Evolutionary conservation across 2,329 filamentous ascomycete genomes (phyloP), one percentile per base, ranked within the genome.

Genomic region (Cytospora mali): DNA sequence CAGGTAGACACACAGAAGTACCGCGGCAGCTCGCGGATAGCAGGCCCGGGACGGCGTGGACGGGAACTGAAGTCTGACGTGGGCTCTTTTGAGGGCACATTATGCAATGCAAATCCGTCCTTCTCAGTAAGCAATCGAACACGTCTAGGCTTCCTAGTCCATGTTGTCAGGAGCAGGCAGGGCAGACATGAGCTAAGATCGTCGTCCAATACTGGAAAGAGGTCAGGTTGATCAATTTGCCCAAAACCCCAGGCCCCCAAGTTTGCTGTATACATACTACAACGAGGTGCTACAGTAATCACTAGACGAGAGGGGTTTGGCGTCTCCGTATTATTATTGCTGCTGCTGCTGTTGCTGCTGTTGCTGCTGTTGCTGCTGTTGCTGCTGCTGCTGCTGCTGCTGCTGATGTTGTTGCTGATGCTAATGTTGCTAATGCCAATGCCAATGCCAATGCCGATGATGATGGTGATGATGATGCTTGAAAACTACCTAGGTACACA

Each of bases 141-240:
- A 33, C 6, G 9, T 33, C 6, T 13, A 33, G 31, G 14, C 31
- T 33, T 13, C 31, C 14, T n/a, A n/a, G n/a, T 7, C 35, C 35
- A 39, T 39, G 35, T 39, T 48, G 51, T 58, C 55, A 29, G 16
- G 23, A 14, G 25, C n/a, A 31, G 53, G 28, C 25, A 27, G 23
- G 10, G 25, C n/a, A 31, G 53, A 42, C 25, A 27, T 18, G 46
- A 35, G 21, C 55, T 29, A 58, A 50, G 35, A 11, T 53, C 13
- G 29, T 59, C 29, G 49, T 31, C 57, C 27, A 27, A 53, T 28
- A 50, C 46, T 13, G 29, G 57, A 46, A n/a, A 59, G 11, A n/a
- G 53, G 11, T 23, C 23, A 25, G n/a, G 31, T 46, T 33, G 14
- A 52, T 59, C 46, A n/a, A 33, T 33, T 11, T 13, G 10, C 31